Percentiles rank a stretch among this genome's conserved stretches.
Conservation (phyloP, 1,284 basidiomycete genomes). For the Pseudozyma sp. region DNA sequence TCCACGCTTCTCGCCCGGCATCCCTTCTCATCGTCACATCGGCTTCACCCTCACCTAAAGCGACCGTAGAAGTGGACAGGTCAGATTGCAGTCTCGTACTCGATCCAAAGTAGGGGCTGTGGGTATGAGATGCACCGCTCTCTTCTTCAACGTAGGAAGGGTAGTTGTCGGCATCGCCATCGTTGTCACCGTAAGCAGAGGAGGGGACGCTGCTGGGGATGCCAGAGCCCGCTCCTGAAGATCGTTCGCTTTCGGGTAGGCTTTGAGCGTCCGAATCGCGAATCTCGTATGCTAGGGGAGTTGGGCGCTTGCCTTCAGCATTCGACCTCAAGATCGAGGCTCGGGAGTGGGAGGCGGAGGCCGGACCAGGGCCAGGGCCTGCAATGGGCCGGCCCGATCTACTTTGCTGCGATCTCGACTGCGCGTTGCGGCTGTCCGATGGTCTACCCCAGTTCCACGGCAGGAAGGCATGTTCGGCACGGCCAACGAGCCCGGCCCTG, state of each 20-base stretch:
- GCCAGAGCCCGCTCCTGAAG: constrained; percentile 48
- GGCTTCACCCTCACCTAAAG: constrained; percentile 1
- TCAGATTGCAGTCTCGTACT: constrained; percentile 20
- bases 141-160: constrained; percentile 29
- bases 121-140: constrained; percentile 22
- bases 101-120: constrained; percentile 41
- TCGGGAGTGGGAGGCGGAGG: constrained; percentile 48
- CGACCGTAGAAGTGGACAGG: constrained; percentile 18
- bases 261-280: constrained; percentile 45
- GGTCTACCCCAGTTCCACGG: constrained; percentile 39
- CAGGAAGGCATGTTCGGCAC: constrained; percentile 48
- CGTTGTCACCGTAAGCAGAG: constrained; percentile 49
- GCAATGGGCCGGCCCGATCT: constrained; percentile 13
- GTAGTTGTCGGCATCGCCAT: constrained; percentile 26
- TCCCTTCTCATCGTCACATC: too few relatives aligned
- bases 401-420: constrained; percentile 7
- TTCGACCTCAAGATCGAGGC: constrained; percentile 29
- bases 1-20: constrained; percentile 28
- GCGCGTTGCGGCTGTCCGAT: neutral
- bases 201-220: constrained; percentile 54
- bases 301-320: constrained; percentile 14
- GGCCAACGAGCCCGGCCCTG: constrained; percentile 38
- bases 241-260: constrained; percentile 45
- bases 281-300: constrained; percentile 35
- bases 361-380: constrained; percentile 55